phyloP scores from a whole-genome alignment of 768 basidiomycete species.

The Hortiboletus campestris region DNA sequence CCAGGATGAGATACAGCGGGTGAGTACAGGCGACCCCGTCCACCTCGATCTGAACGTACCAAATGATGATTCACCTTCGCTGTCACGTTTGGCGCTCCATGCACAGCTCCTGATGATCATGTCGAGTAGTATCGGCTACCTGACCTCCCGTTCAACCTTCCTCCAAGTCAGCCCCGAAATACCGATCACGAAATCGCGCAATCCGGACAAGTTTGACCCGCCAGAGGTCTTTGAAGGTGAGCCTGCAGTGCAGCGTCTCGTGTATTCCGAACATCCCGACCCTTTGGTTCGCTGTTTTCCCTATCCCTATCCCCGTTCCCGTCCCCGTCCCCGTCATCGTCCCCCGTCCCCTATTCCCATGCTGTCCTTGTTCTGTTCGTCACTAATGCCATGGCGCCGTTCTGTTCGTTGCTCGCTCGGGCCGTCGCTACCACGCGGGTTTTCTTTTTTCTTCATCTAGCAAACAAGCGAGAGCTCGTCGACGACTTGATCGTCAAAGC shows the following conservation, averaged over 20 bases:
- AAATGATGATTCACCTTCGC: neutral
- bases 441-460: constrained; percentile 38
- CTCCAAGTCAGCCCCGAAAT: constrained; percentile 73
- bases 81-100: neutral
- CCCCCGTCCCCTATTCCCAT: neutral
- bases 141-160: constrained; percentile 74
- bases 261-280: neutral
- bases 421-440: too few relatives aligned
- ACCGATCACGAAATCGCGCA: constrained; percentile 81
- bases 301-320: too few relatives aligned
- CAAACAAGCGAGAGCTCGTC: constrained; percentile 82
- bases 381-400: too few relatives aligned
- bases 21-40: constrained; percentile 22
- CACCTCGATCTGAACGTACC: constrained; percentile 4
- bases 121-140: constrained; percentile 78
- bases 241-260: neutral
- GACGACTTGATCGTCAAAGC: constrained; percentile 81
- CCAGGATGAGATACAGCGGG: constrained; percentile 92
- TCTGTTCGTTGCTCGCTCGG: neutral
- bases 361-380: neutral
- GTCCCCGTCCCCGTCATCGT: too few relatives aligned
- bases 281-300: neutral
- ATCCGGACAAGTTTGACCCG: constrained; percentile 66
- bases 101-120: constrained; percentile 83
- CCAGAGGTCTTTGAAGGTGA: constrained; percentile 76